These are phyloP conservation scores for Penium margaritaceum DNA, from an alignment of 139 green algal genomes.

Conservation along the genomic window DNA sequence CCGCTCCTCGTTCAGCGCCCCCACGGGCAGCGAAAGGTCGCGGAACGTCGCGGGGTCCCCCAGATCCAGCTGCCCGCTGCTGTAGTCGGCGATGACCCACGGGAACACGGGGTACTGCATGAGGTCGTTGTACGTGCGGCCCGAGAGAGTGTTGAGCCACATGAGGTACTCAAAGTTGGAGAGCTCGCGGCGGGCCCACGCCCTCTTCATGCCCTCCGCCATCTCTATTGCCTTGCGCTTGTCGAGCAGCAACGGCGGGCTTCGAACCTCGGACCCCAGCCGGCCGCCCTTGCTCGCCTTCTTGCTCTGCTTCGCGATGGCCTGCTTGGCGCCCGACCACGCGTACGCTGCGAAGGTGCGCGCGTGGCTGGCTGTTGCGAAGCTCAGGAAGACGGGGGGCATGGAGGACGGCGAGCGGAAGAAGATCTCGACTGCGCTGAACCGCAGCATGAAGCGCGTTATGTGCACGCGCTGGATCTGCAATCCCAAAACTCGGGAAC, in stretches of 20 bases:
- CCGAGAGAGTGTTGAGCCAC: slow-evolving; percentile 53
- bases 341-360: neutral
- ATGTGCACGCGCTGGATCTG: slow-evolving; percentile 21
- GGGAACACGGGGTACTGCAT: slow-evolving; percentile 52
- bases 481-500: no score
- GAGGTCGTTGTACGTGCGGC: slow-evolving; percentile 54
- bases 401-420: slow-evolving; percentile 14
- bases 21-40: slow-evolving; percentile 49
- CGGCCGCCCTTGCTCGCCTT: neutral
- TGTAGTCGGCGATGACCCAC: slow-evolving; percentile 49
- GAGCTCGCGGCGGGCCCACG: slow-evolving; percentile 41
- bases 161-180: slow-evolving; percentile 51
- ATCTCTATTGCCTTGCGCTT: slow-evolving; percentile 1
- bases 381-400: slow-evolving; percentile 29
- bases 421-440: slow-evolving; percentile 34
- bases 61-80: slow-evolving; percentile 32
- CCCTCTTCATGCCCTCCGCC: slow-evolving; percentile 10
- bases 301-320: neutral
- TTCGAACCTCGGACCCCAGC: no score
- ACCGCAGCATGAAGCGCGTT: slow-evolving; percentile 26
- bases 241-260: no score
- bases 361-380: slow-evolving; percentile 7
- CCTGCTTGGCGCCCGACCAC: neutral
- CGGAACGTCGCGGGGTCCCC: slow-evolving; percentile 13
- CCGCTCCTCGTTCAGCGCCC: slow-evolving; percentile 38